phyloP scores from a whole-genome alignment of 768 basidiomycete genomes.

The Mycena latifolia region DNA sequence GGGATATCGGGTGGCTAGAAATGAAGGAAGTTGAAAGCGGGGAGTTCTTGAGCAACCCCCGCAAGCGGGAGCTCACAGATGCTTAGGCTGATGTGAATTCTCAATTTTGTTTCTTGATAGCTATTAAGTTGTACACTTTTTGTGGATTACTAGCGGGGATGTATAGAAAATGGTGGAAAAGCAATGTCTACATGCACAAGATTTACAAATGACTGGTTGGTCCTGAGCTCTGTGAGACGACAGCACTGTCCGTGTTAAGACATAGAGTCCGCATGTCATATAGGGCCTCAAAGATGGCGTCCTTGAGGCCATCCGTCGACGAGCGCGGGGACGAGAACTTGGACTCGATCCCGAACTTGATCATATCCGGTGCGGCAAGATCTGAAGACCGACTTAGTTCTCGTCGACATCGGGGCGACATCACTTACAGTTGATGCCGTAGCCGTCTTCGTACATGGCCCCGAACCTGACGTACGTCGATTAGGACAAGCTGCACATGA shows the following conservation, averaged over 20 bases:
- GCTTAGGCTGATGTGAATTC: slow-evolving; percentile 1
- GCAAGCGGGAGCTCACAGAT: slow-evolving; percentile 17
- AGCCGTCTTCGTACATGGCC: slow-evolving; percentile 84
- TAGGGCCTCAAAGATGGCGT: slow-evolving; percentile 70
- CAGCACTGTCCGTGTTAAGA: slow-evolving; percentile 40
- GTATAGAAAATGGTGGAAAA: slow-evolving; percentile 26
- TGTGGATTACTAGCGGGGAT: slow-evolving; percentile 19
- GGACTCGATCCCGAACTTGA: slow-evolving; percentile 96
- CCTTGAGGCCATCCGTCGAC: slow-evolving; percentile 77
- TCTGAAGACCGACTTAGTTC: slow-evolving; percentile 59
- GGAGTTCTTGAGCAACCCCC: slow-evolving; percentile 41
- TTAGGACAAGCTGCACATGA: neutral
- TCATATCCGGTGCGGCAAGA: slow-evolving; percentile 77
- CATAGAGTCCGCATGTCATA: slow-evolving; percentile 77
- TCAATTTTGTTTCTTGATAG: too few species aligned
- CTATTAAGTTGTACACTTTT: slow-evolving; percentile 22
- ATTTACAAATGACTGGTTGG: slow-evolving; percentile 47
- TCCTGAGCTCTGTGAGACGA: slow-evolving; percentile 5
- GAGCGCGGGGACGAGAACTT: slow-evolving; percentile 80
- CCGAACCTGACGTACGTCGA: slow-evolving; percentile 70
- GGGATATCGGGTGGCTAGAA: slow-evolving; percentile 53
- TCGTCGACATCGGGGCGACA: neutral
- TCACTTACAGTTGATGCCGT: slow-evolving; percentile 88
- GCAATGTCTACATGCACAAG: slow-evolving; percentile 12
- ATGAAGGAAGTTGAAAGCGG: slow-evolving; percentile 53